Percentiles rank a stretch among this genome's conserved stretches.
Evolutionary conservation across 768 basidiomycete genomes (phyloP).

Genomic region (Asterophora lycoperdoides): DNA sequence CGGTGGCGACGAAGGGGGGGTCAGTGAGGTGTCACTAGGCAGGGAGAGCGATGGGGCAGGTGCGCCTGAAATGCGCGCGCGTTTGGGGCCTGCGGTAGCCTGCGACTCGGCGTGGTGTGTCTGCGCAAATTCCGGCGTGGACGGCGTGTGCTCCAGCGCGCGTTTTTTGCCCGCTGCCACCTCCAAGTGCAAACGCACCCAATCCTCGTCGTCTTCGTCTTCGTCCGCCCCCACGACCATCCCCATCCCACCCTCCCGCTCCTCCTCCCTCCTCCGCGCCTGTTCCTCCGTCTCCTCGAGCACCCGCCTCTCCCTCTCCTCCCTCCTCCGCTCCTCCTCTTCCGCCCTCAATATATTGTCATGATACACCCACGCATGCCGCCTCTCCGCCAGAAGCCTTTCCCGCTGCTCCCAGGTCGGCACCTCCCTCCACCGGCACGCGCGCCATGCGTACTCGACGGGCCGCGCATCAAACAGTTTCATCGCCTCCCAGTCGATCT

Average conservation of each 20-base stretch:
- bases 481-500: conserved; percentile 34
- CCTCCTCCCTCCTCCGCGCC: conserved; percentile 11
- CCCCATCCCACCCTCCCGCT: conserved; percentile 13
- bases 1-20: not conserved
- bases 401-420: conserved; percentile 14
- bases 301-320: conserved; percentile 9
- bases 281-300: conserved; percentile 11
- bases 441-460: conserved; percentile 14
- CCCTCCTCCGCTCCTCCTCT: conserved; percentile 10
- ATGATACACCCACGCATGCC: conserved; percentile 3
- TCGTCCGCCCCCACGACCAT: conserved; percentile 2
- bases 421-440: conserved; percentile 10
- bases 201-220: conserved; percentile 2
- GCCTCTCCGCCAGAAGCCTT: not conserved
- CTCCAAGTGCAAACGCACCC: not conserved
- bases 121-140: not conserved
- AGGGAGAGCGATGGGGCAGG: not conserved
- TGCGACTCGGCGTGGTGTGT: not conserved
- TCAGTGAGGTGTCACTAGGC: not conserved
- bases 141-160: conserved; percentile 9
- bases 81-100: conserved; percentile 10
- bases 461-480: conserved; percentile 22
- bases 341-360: conserved; percentile 13
- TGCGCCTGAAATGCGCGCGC: conserved; percentile 9
- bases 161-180: conserved; percentile 11